These are phyloP conservation scores for Protomyces inundatus DNA, from an alignment of 1,139 yeast species.

Conservation along the genomic window DNA sequence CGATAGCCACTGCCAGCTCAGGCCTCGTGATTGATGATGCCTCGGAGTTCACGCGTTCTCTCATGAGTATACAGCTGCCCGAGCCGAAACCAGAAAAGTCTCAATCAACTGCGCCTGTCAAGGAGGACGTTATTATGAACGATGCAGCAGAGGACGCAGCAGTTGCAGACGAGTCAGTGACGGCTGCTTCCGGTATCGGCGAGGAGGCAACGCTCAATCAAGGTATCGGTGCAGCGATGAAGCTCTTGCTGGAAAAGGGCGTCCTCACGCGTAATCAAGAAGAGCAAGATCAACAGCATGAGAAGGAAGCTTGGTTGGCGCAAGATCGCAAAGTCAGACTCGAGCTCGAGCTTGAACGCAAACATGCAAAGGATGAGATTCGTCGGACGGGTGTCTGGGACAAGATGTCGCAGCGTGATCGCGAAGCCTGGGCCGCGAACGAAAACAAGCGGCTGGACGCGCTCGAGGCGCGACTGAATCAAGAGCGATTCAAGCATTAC, in stretches of 20 bases:
- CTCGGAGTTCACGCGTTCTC: slow-evolving; percentile 48
- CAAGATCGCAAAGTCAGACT: slow-evolving; percentile 28
- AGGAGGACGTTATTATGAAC: slow-evolving; percentile 25
- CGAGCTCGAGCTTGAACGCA: slow-evolving; percentile 29
- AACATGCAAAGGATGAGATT: slow-evolving; percentile 33
- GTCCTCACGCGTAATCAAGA: slow-evolving; percentile 29
- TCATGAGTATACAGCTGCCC: slow-evolving; percentile 31
- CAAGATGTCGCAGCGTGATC: slow-evolving; percentile 38
- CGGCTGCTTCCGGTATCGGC: slow-evolving; percentile 26
- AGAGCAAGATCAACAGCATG: slow-evolving; percentile 30
- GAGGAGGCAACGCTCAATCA: slow-evolving; percentile 31
- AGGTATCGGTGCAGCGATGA: slow-evolving; percentile 33
- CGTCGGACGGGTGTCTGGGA: slow-evolving; percentile 35
- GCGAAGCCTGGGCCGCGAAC: slow-evolving; percentile 42
- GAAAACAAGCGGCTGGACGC: slow-evolving; percentile 39
- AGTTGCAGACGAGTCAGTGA: neutral
- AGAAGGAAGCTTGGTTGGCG: slow-evolving; percentile 30
- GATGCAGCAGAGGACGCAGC: slow-evolving; percentile 7
- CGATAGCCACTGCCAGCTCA: neutral
- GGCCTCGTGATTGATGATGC: slow-evolving; percentile 55
- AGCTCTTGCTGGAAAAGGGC: slow-evolving; percentile 31
- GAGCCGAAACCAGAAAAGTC: slow-evolving; percentile 12
- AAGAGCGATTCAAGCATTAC: slow-evolving; percentile 45
- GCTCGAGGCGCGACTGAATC: slow-evolving; percentile 37
- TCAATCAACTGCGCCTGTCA: neutral